Evolutionary conservation across 2,329 filamentous ascomycete genomes (phyloP).

Genomic region (Nannizzia gypsea): DNA sequence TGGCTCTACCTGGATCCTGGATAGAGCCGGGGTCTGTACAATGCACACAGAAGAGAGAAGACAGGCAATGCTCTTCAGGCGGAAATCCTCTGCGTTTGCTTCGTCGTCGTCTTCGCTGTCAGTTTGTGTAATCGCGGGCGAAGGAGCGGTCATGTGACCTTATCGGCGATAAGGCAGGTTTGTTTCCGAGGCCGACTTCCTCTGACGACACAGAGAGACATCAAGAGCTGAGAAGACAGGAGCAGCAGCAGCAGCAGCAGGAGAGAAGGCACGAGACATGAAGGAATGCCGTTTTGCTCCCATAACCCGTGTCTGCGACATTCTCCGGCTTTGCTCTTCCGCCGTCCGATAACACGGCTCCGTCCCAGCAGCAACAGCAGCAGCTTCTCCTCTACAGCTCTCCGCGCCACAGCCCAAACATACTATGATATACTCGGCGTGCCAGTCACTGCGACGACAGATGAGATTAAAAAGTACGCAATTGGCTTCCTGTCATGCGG

Average conservation of each 20-base stretch:
- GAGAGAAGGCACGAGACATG: constrained; percentile 12
- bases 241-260: not conserved
- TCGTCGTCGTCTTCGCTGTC: too few species aligned
- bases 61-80: not conserved
- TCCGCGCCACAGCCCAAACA: constrained; percentile 34
- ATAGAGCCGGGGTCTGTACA: not conserved
- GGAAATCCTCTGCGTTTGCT: not conserved
- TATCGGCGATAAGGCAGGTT: not conserved
- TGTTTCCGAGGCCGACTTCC: not conserved
- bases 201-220: not conserved
- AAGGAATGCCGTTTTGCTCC: constrained; percentile 49
- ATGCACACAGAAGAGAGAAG: not conserved
- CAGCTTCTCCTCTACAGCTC: constrained; percentile 37
- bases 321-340: constrained; percentile 6
- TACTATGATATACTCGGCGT: constrained; percentile 78
- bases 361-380: constrained; percentile 6
- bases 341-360: constrained; percentile 10
- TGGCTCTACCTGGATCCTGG: not conserved
- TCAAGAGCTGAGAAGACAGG: not conserved
- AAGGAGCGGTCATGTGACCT: not conserved
- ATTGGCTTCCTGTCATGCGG: not conserved
- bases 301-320: constrained; percentile 16
- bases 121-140: not conserved
- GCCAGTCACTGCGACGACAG: constrained; percentile 53
- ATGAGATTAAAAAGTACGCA: constrained; percentile 70